Conservation (phyloP, 75 land plant genomes). For the Cryptomeria japonica region DNA sequence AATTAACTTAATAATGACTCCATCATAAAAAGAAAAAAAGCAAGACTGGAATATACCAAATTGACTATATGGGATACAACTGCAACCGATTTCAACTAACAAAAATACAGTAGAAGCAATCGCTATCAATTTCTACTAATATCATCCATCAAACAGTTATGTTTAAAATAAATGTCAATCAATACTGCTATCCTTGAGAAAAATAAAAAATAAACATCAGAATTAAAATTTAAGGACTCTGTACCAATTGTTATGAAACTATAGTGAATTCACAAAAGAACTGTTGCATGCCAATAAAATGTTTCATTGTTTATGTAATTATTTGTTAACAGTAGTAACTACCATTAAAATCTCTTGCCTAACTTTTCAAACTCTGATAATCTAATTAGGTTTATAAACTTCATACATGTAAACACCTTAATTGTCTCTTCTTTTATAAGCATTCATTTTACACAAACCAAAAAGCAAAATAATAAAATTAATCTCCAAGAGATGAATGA, state of each 20-base stretch:
- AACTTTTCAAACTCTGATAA: neutral
- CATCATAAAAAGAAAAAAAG: too few relatives aligned
- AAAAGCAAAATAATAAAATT: neutral
- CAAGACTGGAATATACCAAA: too few relatives aligned
- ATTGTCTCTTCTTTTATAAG: too few relatives aligned
- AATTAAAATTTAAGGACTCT: neutral
- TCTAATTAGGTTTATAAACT: neutral
- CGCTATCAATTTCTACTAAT: too few relatives aligned
- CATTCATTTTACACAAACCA: neutral
- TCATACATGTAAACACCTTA: neutral
- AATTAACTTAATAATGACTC: too few relatives aligned
- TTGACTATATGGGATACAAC: too few relatives aligned
- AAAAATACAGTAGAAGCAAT: too few relatives aligned
- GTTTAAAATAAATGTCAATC: too few relatives aligned
- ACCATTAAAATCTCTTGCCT: neutral
- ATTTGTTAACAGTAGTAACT: neutral
- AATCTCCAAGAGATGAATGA: neutral
- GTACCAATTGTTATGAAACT: neutral
- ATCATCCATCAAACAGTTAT: too few relatives aligned
- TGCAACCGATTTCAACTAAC: too few relatives aligned
- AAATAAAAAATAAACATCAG: neutral
- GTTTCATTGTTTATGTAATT: neutral
- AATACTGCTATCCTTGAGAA: too few relatives aligned
- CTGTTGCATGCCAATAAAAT: neutral
- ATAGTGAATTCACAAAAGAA: neutral